A percentile compares a stretch with the other conserved stretches of the same genome.
Evolutionary conservation across 208 protist genomes (phyloP).

Genomic region (Porcisia hertigi): DNA sequence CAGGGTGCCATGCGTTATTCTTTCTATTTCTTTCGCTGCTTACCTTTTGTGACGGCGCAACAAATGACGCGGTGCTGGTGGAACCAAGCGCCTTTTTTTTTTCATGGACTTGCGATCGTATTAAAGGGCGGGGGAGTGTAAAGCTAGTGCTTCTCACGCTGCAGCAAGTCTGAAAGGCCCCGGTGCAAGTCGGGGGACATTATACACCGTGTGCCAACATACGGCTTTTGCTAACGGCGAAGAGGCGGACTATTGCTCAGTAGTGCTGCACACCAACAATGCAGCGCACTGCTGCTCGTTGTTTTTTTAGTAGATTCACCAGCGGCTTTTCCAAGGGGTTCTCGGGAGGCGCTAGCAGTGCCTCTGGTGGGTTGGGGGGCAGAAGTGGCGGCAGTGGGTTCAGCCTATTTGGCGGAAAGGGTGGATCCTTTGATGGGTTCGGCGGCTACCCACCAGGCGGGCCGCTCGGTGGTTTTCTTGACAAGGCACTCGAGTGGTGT

Average conservation of each 20-base stretch:
- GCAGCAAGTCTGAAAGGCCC: not conserved
- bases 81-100: not conserved
- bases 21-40: not conserved
- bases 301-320: slow-evolving; percentile 45
- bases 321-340: slow-evolving; percentile 59
- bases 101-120: not conserved
- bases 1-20: not conserved
- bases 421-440: slow-evolving; percentile 12
- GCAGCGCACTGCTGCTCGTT: slow-evolving; percentile 31
- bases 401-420: slow-evolving; percentile 21
- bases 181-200: not conserved
- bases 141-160: not conserved
- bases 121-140: not conserved
- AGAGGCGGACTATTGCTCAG: not conserved
- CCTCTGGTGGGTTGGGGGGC: slow-evolving; percentile 2
- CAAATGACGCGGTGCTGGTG: not conserved
- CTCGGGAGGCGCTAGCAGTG: slow-evolving; percentile 20
- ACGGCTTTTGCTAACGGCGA: not conserved
- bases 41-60: not conserved
- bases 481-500: slow-evolving; percentile 88
- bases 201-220: not conserved
- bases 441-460: slow-evolving; percentile 31
- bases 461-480: slow-evolving; percentile 71
- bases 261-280: slow-evolving; percentile 14
- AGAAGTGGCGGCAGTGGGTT: slow-evolving; percentile 18